Evolutionary conservation across 2,329 filamentous ascomycete genomes (phyloP), one percentile per base, ranked within the genome.

Genomic region (Didymella exigua): DNA sequence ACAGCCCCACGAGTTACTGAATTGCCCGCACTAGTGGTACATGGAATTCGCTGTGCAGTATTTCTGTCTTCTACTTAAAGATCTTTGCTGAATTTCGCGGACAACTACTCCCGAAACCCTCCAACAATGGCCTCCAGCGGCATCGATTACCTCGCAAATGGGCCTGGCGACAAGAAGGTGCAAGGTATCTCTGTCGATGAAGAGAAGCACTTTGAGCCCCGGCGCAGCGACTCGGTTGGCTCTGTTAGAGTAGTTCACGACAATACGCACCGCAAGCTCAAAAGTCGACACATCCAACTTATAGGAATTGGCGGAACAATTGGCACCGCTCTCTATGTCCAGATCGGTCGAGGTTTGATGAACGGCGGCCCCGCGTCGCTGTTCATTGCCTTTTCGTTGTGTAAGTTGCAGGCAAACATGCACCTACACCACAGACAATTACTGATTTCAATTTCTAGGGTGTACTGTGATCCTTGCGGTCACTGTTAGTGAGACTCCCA

Each of bases 231-330:
- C 26, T 54, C 58, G 7, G 60, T 63, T 29, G 59, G 59, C 14
- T 73, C 69, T 14, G 60, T 75, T 7, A 68, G 66, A 52, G 50
- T 58, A n/a, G 62, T 71, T 11, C 62, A 67, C 57, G 75, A 77
- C 54, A 63, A 71, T 11, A 80, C 78, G 7, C 77, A 79, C 51
- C 70, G 78, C 30, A 79, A 74, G 61, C 69, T 80, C 47, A 76
- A 76, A 60, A 76, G 77, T 46, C 71, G 78, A 41, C 78, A 80
- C 54, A 79, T 80, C 45, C 78, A 80, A 56, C 69, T 79, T 19
- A 79, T 80, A 49, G 78, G 78, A 48, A 76, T 76, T 45, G 73
- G 75, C 44, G 77, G 78, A 31, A 80, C 78, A 0, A 80, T 80
- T 59, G 78, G 78, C 23, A 80, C 78, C n/a, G 77, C 77, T 0